These are phyloP conservation scores for Cladosporium sp. DNA, from an alignment of 2,329 filamentous ascomycete genomes.

Conservation along the genomic window DNA sequence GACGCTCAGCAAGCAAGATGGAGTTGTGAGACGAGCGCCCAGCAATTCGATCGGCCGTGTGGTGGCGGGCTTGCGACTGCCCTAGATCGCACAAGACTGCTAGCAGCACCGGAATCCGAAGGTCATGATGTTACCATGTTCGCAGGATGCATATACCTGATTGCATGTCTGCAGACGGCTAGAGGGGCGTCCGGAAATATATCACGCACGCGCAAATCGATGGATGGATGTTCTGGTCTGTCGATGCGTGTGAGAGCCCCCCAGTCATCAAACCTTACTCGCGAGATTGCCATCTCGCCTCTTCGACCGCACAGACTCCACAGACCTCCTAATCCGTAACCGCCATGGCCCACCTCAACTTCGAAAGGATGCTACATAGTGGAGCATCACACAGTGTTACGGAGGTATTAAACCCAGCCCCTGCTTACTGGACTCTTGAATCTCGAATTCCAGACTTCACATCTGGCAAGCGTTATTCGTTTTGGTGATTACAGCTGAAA, in stretches of 20 bases:
- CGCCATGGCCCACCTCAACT: not conserved
- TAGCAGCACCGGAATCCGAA: not conserved
- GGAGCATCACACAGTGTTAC: not conserved
- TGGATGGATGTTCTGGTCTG: not conserved
- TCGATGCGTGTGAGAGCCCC: not conserved
- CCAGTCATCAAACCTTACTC: not conserved
- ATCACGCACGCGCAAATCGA: not conserved
- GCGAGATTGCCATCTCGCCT: constrained; percentile 10
- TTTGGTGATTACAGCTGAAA: not conserved
- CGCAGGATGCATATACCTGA: not conserved
- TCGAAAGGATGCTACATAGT: not conserved
- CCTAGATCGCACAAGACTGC: not conserved
- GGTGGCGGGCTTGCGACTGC: not conserved
- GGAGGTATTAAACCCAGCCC: not conserved
- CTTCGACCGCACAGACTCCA: constrained; percentile 1
- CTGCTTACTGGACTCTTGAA: not conserved
- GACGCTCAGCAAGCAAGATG: not conserved
- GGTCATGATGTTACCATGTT: not conserved
- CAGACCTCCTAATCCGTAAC: not conserved
- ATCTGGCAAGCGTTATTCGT: not conserved
- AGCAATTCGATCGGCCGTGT: not conserved
- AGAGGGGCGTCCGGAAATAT: not conserved
- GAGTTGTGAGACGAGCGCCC: not conserved
- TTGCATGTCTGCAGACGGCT: not conserved
- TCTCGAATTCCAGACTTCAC: not conserved